phyloP scores from a whole-genome alignment of 495 filamentous ascomycete species.

The Usnea hakonensis region DNA sequence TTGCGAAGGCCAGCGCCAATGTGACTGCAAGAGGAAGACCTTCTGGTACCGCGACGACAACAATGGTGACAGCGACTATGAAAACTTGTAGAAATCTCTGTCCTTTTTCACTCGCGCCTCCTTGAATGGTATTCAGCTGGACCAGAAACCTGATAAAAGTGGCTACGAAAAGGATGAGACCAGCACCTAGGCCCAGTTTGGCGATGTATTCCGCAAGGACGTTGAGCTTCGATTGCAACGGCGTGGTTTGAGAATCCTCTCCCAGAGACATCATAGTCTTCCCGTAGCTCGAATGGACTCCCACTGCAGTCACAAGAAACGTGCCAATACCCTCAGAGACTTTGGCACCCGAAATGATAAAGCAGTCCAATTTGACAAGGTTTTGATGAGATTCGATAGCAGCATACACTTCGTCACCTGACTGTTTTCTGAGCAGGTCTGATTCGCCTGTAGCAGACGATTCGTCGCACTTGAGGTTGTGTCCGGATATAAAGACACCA shows the following conservation, averaged over 20 bases:
- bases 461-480: constrained; percentile 73
- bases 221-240: constrained; percentile 90
- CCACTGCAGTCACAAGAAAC: constrained; percentile 80
- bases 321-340: constrained; percentile 86
- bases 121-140: constrained; percentile 44
- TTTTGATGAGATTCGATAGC: constrained; percentile 70
- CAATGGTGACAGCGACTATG: constrained; percentile 89
- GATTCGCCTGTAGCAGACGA: constrained; percentile 81
- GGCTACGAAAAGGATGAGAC: constrained; percentile 79
- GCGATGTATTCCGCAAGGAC: constrained; percentile 87
- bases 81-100: constrained; percentile 87
- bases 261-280: constrained; percentile 91
- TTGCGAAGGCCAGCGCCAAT: constrained; percentile 87
- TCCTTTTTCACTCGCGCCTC: constrained; percentile 63
- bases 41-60: constrained; percentile 93
- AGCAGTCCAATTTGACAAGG: constrained; percentile 81
- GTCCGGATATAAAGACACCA: constrained; percentile 65
- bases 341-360: constrained; percentile 87
- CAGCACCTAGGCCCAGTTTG: constrained; percentile 78
- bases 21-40: constrained; percentile 90
- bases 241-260: constrained; percentile 84
- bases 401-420: constrained; percentile 68
- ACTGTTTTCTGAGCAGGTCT: constrained; percentile 64
- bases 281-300: constrained; percentile 81
- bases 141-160: constrained; percentile 85